Evolutionary conservation across 164 flowering plant species (phyloP), one percentile per base, ranked within the genome.

Genomic region (Warburgia ugandensis): DNA sequence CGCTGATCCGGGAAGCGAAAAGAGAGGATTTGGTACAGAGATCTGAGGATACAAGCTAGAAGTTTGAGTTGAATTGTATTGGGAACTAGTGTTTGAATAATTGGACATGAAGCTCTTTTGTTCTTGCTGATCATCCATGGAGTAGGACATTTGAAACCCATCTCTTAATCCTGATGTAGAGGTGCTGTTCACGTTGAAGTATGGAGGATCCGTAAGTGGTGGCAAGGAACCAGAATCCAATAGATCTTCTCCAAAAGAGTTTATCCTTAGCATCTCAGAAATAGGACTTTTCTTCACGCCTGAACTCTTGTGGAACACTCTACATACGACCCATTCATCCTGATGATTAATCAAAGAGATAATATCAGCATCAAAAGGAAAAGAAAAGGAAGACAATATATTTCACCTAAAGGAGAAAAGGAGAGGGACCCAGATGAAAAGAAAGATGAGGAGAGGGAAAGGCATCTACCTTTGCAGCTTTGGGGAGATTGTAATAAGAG

Each of bases 311-410:
- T 77, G 80, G 57, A 80, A 77, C 26, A 77, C 66, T 63, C 77
- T 68, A 55, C 77, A 66, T 0, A 80, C 86, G 5, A 70, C 86
- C 86, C 86, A 80, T 58, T 73, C 86, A 58, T 75, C 86, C 83
- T 80, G 76, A 55, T 45, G 17, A n/a, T n/a, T 13, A 16, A 17
- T 29, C 10, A 19, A 29, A 53, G 29, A 5, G 40, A 20, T 19
- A 16, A 25, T 5, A 40, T 53, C 11, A 9, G 27, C 41, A 12
- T 48, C 20, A 39, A 23, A 29, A 16, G 20, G 17, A 9, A 26
- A 45, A 5, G 20, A 10, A 3, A 45, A 26, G 9, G 17, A 28
- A 16, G 32, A 25, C 6, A 7, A 17, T n/a, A n/a, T n/a, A n/a
- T n/a, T n/a, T n/a, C n/a, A n/a, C n/a, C n/a, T n/a, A 29, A 25